A percentile compares a stretch with the other conserved stretches of the same genome.
phyloP scores from a whole-genome alignment of 129 eudicot species.

The Flaveria robusta region DNA sequence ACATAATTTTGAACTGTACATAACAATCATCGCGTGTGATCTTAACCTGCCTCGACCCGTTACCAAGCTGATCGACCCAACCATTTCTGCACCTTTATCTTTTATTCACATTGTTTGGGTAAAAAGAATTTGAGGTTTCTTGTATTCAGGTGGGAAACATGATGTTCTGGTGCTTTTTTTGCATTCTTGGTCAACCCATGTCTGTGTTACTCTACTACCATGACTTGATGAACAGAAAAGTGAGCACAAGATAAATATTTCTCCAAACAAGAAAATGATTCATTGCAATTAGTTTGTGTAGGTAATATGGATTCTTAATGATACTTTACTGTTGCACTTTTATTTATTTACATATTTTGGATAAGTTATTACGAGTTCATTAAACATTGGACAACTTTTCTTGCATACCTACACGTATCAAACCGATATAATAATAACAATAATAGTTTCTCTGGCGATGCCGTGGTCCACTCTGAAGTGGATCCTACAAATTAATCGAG shows the following conservation, averaged over 20 bases:
- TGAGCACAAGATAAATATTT: conserved; percentile 28
- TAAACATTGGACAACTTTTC: neutral
- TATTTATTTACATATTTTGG: neutral
- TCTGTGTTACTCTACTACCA: conserved; percentile 82
- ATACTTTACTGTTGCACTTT: neutral
- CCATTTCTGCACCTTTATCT: neutral
- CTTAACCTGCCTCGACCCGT: neutral
- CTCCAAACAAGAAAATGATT: neutral
- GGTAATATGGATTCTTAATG: neutral
- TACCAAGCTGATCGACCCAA: neutral
- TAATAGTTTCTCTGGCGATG: neutral
- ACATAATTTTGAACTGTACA: neutral
- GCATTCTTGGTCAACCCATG: conserved; percentile 89
- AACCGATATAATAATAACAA: no score
- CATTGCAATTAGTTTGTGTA: conserved; percentile 9
- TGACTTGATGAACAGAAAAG: conserved; percentile 80
- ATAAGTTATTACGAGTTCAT: neutral
- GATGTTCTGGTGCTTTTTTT: conserved; percentile 81
- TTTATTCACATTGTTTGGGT: neutral
- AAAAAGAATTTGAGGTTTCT: neutral
- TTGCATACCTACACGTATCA: neutral
- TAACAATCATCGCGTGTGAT: neutral
- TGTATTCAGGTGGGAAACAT: conserved; percentile 71
- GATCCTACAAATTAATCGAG: conserved; percentile 17
- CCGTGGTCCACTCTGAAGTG: conserved; percentile 19